These are phyloP conservation scores for Meira nashicola DNA, from an alignment of 1,284 basidiomycete species.

Conservation along the genomic window DNA sequence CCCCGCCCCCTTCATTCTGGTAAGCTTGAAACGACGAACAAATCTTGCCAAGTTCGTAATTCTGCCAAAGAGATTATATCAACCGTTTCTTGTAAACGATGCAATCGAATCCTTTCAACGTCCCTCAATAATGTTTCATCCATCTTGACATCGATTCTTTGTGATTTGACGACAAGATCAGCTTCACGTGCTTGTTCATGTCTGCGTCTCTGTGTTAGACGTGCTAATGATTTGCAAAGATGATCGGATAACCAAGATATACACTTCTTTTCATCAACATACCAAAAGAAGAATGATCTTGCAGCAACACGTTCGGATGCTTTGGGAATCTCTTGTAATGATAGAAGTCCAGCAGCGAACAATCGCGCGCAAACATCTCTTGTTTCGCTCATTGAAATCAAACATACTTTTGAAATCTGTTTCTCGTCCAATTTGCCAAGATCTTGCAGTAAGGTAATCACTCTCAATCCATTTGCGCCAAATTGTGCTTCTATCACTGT, in stretches of 20 bases:
- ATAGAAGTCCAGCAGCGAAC: slow-evolving; percentile 43
- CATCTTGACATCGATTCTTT: not conserved
- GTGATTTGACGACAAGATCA: slow-evolving; percentile 21
- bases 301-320: slow-evolving; percentile 40
- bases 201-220: slow-evolving; percentile 34
- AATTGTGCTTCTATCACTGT: slow-evolving; percentile 76
- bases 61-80: slow-evolving; percentile 1
- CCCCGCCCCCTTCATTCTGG: not conserved
- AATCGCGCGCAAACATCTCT: slow-evolving; percentile 74
- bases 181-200: slow-evolving; percentile 35
- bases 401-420: slow-evolving; percentile 84
- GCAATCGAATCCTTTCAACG: not conserved
- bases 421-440: slow-evolving; percentile 97
- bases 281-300: slow-evolving; percentile 51
- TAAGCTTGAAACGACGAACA: not conserved
- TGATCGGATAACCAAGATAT: slow-evolving; percentile 47
- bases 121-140: not conserved
- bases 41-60: not conserved
- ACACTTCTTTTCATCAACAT: slow-evolving; percentile 43
- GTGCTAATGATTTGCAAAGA: slow-evolving; percentile 37
- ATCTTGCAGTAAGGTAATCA: slow-evolving; percentile 73
- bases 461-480: slow-evolving; percentile 77
- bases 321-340: slow-evolving; percentile 50
- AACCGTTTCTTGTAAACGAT: not conserved
- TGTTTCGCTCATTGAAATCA: slow-evolving; percentile 83